phyloP scores from a whole-genome alignment of 1,139 yeast species.

The Blastobotrys buckinghamii region DNA sequence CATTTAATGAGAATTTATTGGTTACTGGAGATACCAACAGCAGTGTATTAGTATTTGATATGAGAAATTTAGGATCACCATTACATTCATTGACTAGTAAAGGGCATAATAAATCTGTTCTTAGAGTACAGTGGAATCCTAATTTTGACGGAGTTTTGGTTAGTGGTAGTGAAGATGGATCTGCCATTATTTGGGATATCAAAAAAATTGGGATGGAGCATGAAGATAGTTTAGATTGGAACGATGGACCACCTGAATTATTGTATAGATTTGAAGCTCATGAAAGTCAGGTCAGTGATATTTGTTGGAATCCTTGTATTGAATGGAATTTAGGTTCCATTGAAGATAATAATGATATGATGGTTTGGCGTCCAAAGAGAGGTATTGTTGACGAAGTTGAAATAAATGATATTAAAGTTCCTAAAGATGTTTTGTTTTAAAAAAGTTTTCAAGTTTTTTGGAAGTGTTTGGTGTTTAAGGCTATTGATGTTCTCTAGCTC shows the following conservation, averaged over 20 bases:
- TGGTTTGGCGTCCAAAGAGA: conserved; percentile 51
- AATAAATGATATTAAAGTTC: too few species aligned
- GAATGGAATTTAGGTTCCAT: conserved; percentile 72
- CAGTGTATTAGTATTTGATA: conserved; percentile 58
- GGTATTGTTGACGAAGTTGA: neutral
- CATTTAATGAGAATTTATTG: conserved; percentile 46
- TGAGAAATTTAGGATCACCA: conserved; percentile 39
- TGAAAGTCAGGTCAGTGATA: conserved; percentile 76
- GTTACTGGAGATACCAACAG: conserved; percentile 71
- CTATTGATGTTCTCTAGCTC: too few species aligned
- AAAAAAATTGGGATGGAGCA: conserved; percentile 34
- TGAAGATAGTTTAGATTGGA: conserved; percentile 24
- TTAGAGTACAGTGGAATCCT: conserved; percentile 76
- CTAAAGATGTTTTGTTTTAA: neutral
- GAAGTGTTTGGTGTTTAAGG: too few species aligned
- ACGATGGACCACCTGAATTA: conserved; percentile 37
- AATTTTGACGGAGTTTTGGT: conserved; percentile 52
- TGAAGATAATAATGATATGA: conserved; percentile 70
- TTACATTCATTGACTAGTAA: conserved; percentile 12
- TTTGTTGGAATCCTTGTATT: conserved; percentile 60
- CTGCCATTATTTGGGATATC: conserved; percentile 68
- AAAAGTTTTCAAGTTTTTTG: neutral
- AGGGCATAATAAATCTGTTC: conserved; percentile 56
- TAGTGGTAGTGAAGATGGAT: conserved; percentile 62
- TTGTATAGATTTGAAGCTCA: conserved; percentile 85